phyloP scores from a whole-genome alignment of 352 stramenopile species.

The Globisporangium okanoganense region DNA sequence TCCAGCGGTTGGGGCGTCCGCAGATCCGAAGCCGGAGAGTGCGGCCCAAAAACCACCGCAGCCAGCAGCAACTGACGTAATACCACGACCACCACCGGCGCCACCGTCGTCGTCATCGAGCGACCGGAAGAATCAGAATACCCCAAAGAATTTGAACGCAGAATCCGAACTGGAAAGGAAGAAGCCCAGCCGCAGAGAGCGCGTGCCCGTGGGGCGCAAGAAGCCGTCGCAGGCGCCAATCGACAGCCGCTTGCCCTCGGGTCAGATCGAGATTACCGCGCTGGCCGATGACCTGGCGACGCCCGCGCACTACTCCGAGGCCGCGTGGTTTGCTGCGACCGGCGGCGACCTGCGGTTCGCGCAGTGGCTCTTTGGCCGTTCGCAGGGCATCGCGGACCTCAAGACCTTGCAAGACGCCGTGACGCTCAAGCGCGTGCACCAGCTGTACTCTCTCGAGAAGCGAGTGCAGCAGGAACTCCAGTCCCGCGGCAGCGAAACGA shows the following conservation, averaged over 20 bases:
- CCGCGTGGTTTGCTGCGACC: constrained; percentile 43
- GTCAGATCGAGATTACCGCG: not conserved
- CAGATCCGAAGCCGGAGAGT: not conserved
- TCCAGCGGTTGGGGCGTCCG: not conserved
- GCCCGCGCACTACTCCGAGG: constrained; percentile 28
- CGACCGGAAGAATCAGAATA: constrained; percentile 2
- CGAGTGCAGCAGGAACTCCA: constrained; percentile 42
- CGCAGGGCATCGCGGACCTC: constrained; percentile 35
- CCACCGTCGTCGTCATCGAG: not conserved
- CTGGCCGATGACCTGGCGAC: not conserved
- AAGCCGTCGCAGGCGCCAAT: not conserved
- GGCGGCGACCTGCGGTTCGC: constrained; percentile 39
- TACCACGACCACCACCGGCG: not conserved
- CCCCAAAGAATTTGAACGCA: not conserved
- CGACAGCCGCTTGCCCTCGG: not conserved
- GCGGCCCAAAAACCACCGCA: not conserved
- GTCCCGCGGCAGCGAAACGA: constrained; percentile 6
- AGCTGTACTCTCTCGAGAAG: constrained; percentile 41
- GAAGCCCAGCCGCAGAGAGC: not conserved
- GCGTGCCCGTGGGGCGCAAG: not conserved
- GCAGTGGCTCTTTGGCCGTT: constrained; percentile 61
- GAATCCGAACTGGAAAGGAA: constrained; percentile 3
- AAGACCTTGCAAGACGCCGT: constrained; percentile 24
- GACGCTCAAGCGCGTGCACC: constrained; percentile 28
- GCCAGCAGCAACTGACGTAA: not conserved